Evolutionary conservation across 1,284 basidiomycete species (phyloP).

Genomic region (Pholiota adiposa): DNA sequence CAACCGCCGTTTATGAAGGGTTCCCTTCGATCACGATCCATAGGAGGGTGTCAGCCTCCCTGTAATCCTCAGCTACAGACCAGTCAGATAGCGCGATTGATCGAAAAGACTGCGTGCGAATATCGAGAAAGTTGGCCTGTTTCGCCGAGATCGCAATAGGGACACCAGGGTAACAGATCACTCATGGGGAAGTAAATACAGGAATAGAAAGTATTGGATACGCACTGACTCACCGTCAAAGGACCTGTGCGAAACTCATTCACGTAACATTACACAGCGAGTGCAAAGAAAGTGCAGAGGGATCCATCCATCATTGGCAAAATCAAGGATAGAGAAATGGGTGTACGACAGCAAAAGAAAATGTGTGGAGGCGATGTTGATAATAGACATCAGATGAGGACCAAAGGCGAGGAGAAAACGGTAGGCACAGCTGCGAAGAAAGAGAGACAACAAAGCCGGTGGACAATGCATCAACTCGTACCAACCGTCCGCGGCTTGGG

Average conservation of each 20-base stretch:
- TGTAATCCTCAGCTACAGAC: background rate
- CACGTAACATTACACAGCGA: background rate
- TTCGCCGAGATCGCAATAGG: too few relatives aligned
- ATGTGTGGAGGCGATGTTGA: too few relatives aligned
- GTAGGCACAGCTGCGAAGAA: too few relatives aligned
- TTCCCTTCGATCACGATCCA: background rate
- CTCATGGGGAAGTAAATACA: too few relatives aligned
- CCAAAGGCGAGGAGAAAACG: too few relatives aligned
- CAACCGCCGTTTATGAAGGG: background rate
- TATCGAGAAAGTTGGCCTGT: background rate
- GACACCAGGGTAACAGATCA: too few relatives aligned
- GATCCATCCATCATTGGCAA: background rate
- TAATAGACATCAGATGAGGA: too few relatives aligned
- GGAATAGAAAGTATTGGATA: too few relatives aligned
- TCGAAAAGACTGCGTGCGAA: background rate
- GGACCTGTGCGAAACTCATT: background rate
- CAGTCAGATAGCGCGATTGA: background rate
- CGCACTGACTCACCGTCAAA: too few relatives aligned
- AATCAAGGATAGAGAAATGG: background rate
- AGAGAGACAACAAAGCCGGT: too few relatives aligned
- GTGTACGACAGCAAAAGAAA: background rate
- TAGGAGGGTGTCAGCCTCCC: background rate
- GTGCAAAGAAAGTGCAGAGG: background rate
- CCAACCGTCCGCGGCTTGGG: constrained; percentile 15
- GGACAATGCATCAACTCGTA: background rate